Percentiles rank a stretch among this genome's conserved stretches.
These are phyloP conservation scores for Hymenoscyphus fraxineus DNA, from an alignment of 2,329 filamentous ascomycete species.

Conservation along the genomic window DNA sequence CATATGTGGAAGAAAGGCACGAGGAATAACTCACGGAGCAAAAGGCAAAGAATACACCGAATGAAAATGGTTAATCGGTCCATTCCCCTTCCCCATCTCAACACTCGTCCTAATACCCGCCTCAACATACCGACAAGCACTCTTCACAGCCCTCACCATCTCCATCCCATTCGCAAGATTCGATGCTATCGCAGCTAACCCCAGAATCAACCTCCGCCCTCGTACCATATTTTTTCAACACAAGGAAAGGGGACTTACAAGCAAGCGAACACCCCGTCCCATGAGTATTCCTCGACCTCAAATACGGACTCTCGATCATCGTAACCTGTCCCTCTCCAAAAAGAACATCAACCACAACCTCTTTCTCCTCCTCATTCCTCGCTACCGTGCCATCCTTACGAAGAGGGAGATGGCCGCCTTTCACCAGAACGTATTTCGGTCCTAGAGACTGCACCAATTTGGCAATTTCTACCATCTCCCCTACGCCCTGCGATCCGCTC, in stretches of 20 bases:
- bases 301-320: constrained; percentile 66
- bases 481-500: constrained; percentile 50
- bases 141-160: constrained; percentile 57
- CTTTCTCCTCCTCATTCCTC: constrained; percentile 52
- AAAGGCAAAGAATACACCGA: constrained; percentile 67
- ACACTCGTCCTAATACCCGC: constrained; percentile 55
- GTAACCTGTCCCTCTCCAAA: constrained; percentile 57
- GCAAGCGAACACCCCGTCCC: constrained; percentile 93
- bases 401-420: constrained; percentile 87
- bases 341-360: constrained; percentile 73
- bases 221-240: background rate
- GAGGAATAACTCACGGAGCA: constrained; percentile 42
- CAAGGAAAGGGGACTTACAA: constrained; percentile 51
- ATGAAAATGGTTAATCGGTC: constrained; percentile 77
- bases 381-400: constrained; percentile 59
- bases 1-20: background rate
- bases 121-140: constrained; percentile 69
- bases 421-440: constrained; percentile 76
- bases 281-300: constrained; percentile 77
- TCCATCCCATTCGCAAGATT: constrained; percentile 59
- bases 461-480: constrained; percentile 67
- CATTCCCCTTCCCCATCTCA: constrained; percentile 57
- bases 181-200: constrained; percentile 65
- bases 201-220: constrained; percentile 10
- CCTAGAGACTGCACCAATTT: constrained; percentile 64